phyloP scores from a whole-genome alignment of 306 rosid genomes.

The Comarum palustre region DNA sequence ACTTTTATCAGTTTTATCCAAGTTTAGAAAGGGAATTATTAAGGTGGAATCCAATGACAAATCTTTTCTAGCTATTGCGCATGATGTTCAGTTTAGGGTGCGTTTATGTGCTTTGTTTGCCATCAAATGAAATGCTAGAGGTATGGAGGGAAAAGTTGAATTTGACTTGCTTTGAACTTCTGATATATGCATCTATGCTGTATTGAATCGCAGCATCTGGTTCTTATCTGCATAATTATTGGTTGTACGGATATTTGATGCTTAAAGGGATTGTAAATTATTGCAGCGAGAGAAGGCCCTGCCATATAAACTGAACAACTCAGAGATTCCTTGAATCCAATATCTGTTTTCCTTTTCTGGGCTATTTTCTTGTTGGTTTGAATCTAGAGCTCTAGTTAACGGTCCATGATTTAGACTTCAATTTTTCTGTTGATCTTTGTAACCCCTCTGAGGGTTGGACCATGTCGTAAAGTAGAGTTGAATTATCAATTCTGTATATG shows the following conservation, averaged over 20 bases:
- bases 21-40: background rate
- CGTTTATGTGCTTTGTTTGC: conserved; percentile 2
- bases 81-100: conserved; percentile 7
- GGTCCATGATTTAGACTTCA: conserved; percentile 29
- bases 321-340: conserved; percentile 39
- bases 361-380: conserved; percentile 25
- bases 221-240: conserved; percentile 47
- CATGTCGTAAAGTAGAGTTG: conserved; percentile 26
- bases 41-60: conserved; percentile 8
- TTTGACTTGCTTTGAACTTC: conserved; percentile 34
- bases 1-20: background rate
- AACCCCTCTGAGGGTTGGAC: conserved; percentile 32
- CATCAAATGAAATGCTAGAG: conserved; percentile 25
- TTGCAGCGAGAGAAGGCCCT: conserved; percentile 23
- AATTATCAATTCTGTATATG: conserved; percentile 27
- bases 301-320: conserved; percentile 30
- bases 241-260: conserved; percentile 37
- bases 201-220: conserved; percentile 37
- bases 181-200: conserved; percentile 30
- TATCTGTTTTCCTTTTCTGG: conserved; percentile 1
- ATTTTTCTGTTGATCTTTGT: conserved; percentile 24
- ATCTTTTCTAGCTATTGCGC: conserved; percentile 9
- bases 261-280: conserved; percentile 40
- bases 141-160: conserved; percentile 21
- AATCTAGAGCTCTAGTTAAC: conserved; percentile 27